phyloP scores from a whole-genome alignment of 2,329 filamentous ascomycete species.

The Neofusicoccum cordaticola region DNA sequence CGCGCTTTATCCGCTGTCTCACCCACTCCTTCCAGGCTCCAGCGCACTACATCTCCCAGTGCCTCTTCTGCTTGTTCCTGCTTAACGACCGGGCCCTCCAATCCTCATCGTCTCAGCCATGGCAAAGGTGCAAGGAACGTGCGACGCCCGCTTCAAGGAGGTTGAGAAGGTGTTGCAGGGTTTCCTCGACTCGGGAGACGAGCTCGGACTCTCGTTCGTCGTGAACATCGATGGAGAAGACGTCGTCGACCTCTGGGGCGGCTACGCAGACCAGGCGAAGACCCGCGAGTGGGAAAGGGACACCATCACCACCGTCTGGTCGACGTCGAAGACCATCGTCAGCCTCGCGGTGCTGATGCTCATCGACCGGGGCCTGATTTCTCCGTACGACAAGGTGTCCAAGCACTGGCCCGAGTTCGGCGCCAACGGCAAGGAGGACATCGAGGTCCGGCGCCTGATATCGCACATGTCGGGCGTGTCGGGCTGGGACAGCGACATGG shows the following conservation, averaged over 20 bases:
- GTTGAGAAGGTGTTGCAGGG: slow-evolving; percentile 36
- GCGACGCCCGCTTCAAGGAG: slow-evolving; percentile 36
- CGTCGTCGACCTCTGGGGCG: slow-evolving; percentile 48
- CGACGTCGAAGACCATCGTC: slow-evolving; percentile 28
- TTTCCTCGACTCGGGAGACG: slow-evolving; percentile 37
- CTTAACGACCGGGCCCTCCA: no score
- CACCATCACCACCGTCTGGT: slow-evolving; percentile 21
- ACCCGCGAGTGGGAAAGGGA: slow-evolving; percentile 39
- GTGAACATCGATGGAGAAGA: slow-evolving; percentile 42
- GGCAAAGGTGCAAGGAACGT: slow-evolving; percentile 34
- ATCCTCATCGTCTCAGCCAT: neutral
- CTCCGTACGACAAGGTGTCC: slow-evolving; percentile 26
- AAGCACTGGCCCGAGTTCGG: slow-evolving; percentile 36
- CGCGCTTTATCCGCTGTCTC: no score
- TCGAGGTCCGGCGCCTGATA: slow-evolving; percentile 24
- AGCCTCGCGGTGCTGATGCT: slow-evolving; percentile 27
- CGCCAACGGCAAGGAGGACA: slow-evolving; percentile 29
- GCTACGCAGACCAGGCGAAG: slow-evolving; percentile 31
- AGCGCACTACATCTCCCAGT: no score
- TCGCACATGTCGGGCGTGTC: slow-evolving; percentile 9
- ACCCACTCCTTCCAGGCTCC: no score
- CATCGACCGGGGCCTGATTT: slow-evolving; percentile 27
- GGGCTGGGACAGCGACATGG: neutral
- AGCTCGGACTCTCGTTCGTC: slow-evolving; percentile 46
- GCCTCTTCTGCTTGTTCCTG: no score